Evolutionary conservation across 495 filamentous ascomycete species (phyloP).

Genomic region (Penicillium pancosmium): DNA sequence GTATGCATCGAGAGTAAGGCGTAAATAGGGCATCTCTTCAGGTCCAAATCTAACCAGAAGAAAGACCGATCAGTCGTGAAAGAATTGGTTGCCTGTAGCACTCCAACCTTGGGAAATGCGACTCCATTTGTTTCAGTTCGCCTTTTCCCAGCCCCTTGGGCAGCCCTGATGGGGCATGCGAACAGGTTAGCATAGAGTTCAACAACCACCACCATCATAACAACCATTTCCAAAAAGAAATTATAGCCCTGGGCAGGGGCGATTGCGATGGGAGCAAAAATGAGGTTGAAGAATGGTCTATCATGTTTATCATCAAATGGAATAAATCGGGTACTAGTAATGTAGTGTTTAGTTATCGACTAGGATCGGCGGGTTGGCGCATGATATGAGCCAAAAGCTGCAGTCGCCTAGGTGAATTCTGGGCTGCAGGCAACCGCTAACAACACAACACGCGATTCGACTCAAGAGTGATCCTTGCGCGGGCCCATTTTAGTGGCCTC

Average conservation of each 20-base stretch:
- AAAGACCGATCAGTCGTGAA: too few species aligned
- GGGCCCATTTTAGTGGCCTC: neutral
- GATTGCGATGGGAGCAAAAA: neutral
- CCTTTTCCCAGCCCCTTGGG: neutral
- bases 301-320: neutral
- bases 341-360: neutral
- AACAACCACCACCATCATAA: too few species aligned
- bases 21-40: neutral
- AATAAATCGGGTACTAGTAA: neutral
- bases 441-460: too few species aligned
- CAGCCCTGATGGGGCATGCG: neutral
- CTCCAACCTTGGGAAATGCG: neutral
- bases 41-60: neutral
- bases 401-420: neutral
- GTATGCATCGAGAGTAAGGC: neutral
- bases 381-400: neutral
- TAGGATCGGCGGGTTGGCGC: neutral
- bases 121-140: neutral
- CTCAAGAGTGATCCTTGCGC: too few species aligned
- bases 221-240: too few species aligned
- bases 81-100: too few species aligned
- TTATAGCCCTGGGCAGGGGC: too few species aligned
- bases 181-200: neutral
- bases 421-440: neutral
- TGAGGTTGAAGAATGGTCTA: neutral